These are phyloP conservation scores for Colletotrichum cereale DNA, from an alignment of 2,329 filamentous ascomycete genomes.

Conservation along the genomic window DNA sequence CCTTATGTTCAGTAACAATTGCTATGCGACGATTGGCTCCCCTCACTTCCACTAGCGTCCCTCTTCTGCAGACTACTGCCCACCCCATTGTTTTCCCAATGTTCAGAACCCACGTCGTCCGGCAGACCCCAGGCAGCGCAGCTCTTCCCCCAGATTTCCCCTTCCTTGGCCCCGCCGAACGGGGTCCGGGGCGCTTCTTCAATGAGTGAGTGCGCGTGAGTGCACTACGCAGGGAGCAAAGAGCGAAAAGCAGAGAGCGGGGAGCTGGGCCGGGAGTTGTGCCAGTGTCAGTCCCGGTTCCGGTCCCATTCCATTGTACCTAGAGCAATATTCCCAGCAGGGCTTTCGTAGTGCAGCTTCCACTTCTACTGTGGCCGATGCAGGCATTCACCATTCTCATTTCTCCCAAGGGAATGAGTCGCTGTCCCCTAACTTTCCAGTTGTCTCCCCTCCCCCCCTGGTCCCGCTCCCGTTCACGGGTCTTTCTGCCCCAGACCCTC, in stretches of 20 bases:
- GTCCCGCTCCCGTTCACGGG: slow-evolving; percentile 29
- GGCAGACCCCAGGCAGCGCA: slow-evolving; percentile 18
- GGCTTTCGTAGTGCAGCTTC: background rate
- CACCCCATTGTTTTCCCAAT: slow-evolving; percentile 34
- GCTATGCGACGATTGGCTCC: slow-evolving; percentile 20
- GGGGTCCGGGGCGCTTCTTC: background rate
- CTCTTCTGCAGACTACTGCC: slow-evolving; percentile 1
- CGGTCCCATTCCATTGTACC: background rate
- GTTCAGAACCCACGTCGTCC: background rate
- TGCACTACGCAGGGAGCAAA: background rate
- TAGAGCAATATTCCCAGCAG: background rate
- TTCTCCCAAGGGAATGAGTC: slow-evolving; percentile 28
- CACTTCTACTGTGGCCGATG: background rate
- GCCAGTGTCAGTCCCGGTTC: background rate
- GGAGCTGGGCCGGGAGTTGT: background rate
- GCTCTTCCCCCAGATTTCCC: slow-evolving; percentile 35
- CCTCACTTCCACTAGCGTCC: slow-evolving; percentile 31
- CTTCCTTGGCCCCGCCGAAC: background rate
- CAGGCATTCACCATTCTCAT: slow-evolving; percentile 20
- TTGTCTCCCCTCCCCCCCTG: background rate
- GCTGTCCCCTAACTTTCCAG: slow-evolving; percentile 28
- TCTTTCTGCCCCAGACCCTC: slow-evolving; percentile 7
- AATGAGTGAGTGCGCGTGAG: background rate
- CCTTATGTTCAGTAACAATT: slow-evolving; percentile 23
- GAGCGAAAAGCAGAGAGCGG: background rate